A percentile compares a stretch with the other conserved stretches of the same genome.
These are phyloP conservation scores for Apiotrichum montevideense DNA, from an alignment of 1,284 basidiomycete species.

Conservation along the genomic window DNA sequence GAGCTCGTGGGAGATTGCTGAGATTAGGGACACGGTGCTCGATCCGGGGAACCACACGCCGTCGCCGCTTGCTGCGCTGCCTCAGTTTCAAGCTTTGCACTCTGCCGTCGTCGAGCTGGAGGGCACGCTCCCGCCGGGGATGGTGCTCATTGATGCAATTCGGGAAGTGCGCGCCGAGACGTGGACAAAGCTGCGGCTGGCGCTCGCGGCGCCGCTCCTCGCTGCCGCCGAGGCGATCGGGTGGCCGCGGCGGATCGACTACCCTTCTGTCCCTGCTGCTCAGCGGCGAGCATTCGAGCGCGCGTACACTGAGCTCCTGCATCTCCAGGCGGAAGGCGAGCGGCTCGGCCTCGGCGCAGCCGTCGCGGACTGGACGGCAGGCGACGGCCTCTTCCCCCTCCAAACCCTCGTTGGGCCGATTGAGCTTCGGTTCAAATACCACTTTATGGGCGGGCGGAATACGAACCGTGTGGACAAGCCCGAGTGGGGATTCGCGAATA, in stretches of 20 bases:
- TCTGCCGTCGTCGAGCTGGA: conserved; percentile 54
- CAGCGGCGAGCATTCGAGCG: conserved; percentile 62
- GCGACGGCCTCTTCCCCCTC: conserved; percentile 65
- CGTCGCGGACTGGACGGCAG: conserved; percentile 7
- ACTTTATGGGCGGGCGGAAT: conserved; percentile 78
- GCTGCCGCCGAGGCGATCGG: conserved; percentile 62
- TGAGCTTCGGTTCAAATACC: conserved; percentile 84
- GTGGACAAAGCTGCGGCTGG: conserved; percentile 65
- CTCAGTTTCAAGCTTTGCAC: conserved; percentile 58
- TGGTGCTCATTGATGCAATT: conserved; percentile 51
- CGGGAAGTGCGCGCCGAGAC: conserved; percentile 58
- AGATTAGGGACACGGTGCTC: conserved; percentile 31
- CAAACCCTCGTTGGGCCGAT: conserved; percentile 81
- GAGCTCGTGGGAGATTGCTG: conserved; percentile 11
- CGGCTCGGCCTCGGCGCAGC: conserved; percentile 1
- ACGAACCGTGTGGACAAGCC: conserved; percentile 97
- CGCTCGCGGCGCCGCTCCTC: conserved; percentile 58
- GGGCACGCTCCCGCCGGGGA: conserved; percentile 44
- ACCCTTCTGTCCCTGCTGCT: conserved; percentile 51
- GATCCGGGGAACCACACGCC: conserved; percentile 43
- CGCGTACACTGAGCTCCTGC: conserved; percentile 67
- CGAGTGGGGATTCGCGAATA: conserved; percentile 93
- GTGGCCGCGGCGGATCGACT: conserved; percentile 72
- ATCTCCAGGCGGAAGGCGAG: conserved; percentile 60
- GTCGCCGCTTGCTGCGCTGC: conserved; percentile 49